Conservation (phyloP, 306 rosid species). For the Arachis stenosperma region DNA sequence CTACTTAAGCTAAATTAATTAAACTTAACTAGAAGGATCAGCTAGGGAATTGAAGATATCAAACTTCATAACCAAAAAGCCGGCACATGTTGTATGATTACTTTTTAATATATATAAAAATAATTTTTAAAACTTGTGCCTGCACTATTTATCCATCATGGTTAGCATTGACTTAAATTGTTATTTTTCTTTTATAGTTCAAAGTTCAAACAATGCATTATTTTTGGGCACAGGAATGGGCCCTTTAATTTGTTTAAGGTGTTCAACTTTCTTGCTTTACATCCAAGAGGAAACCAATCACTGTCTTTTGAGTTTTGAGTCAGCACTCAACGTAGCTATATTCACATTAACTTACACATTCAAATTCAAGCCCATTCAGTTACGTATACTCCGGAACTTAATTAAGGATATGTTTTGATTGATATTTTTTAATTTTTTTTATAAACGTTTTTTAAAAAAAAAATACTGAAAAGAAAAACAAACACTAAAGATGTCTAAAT, state of each 20-base stretch:
- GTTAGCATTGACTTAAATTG: conserved; percentile 60
- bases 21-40: conserved; percentile 32
- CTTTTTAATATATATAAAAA: no score
- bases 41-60: neutral
- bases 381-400: neutral
- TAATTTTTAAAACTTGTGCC: neutral
- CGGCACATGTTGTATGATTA: conserved; percentile 45
- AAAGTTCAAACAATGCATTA: conserved; percentile 54
- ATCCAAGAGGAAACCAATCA: conserved; percentile 38
- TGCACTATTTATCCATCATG: conserved; percentile 46
- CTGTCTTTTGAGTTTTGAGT: conserved; percentile 19
- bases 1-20: conserved; percentile 1
- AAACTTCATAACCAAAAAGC: conserved; percentile 40
- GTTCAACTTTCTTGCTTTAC: conserved; percentile 13
- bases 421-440: no score
- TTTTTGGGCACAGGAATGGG: conserved; percentile 36
- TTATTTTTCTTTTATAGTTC: conserved; percentile 42
- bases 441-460: no score
- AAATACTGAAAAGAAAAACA: no score
- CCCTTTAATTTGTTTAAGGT: conserved; percentile 29
- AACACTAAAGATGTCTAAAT: no score
- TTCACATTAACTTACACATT: conserved; percentile 1
- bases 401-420: neutral
- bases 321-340: conserved; percentile 30
- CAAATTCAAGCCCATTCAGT: neutral